A percentile compares a stretch with the other conserved stretches of the same genome.
phyloP scores from a whole-genome alignment of 1,139 yeast species.

The Suhomyces maxii region DNA sequence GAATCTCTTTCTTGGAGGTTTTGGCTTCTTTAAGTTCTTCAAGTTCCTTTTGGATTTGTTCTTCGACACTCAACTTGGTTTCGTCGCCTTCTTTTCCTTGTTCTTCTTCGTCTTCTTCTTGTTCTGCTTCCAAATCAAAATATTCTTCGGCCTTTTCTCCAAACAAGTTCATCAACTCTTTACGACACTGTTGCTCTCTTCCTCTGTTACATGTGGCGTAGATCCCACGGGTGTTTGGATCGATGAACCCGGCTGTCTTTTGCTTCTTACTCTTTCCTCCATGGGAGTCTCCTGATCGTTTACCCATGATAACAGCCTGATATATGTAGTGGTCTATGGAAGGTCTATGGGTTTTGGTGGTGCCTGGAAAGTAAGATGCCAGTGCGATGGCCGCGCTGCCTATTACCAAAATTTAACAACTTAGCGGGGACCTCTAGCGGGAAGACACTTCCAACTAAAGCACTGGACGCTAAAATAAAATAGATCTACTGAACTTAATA shows the following conservation, averaged over 20 bases:
- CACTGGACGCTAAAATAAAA: too few relatives aligned
- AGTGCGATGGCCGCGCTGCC: too few relatives aligned
- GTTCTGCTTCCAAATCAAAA: slow-evolving; percentile 40
- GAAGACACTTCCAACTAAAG: too few relatives aligned
- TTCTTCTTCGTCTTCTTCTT: slow-evolving; percentile 29
- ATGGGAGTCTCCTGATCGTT: slow-evolving; percentile 26
- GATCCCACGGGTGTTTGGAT: slow-evolving; percentile 80
- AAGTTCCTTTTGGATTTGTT: slow-evolving; percentile 69
- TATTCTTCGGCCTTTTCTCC: slow-evolving; percentile 54
- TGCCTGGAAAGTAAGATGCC: too few relatives aligned
- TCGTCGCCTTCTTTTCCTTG: slow-evolving; percentile 26
- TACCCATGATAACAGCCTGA: slow-evolving; percentile 29
- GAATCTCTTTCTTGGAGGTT: slow-evolving; percentile 44
- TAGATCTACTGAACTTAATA: too few relatives aligned
- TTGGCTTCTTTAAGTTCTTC: slow-evolving; percentile 50
- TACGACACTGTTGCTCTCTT: slow-evolving; percentile 70
- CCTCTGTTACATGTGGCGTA: slow-evolving; percentile 85
- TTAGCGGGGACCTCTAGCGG: too few relatives aligned
- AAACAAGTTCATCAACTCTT: slow-evolving; percentile 67
- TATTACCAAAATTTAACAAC: too few relatives aligned
- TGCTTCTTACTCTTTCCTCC: slow-evolving; percentile 39
- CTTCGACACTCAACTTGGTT: slow-evolving; percentile 51
- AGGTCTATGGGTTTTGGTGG: background rate
- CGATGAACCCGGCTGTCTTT: slow-evolving; percentile 52
- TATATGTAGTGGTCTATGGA: background rate